A percentile compares a stretch with the other conserved stretches of the same genome.
Conservation (phyloP, 2,329 filamentous ascomycete species). For the Aspergillus brunneoviolaceus region DNA sequence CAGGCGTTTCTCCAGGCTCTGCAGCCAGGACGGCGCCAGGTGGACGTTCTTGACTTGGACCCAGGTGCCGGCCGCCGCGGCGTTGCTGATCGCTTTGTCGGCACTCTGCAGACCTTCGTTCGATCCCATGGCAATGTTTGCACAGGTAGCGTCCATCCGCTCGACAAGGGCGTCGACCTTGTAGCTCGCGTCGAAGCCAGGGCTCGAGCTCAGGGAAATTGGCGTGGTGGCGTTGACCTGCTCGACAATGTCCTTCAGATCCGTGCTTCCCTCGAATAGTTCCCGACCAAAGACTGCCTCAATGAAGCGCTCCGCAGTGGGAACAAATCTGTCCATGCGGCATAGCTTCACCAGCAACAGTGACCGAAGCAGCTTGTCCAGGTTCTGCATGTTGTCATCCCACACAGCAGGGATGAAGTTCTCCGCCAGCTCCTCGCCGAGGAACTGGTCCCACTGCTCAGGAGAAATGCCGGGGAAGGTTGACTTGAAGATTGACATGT, state of each 20-base stretch:
- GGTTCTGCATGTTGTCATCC: constrained; percentile 61
- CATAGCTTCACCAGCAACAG: constrained; percentile 90
- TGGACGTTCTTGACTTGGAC: constrained; percentile 99
- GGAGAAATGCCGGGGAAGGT: constrained; percentile 62
- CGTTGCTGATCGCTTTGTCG: constrained; percentile 91
- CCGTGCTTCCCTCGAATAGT: constrained; percentile 79
- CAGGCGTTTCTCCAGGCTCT: constrained; percentile 95
- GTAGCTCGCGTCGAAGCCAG: constrained; percentile 97
- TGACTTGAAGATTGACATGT: constrained; percentile 71
- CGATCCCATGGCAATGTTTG: constrained; percentile 98
- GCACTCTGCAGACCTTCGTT: constrained; percentile 89
- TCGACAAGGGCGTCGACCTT: constrained; percentile 96
- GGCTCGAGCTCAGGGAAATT: constrained; percentile 88
- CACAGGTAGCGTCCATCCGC: constrained; percentile 75
- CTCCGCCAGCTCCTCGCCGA: constrained; percentile 82
- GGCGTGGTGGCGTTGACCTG: constrained; percentile 82
- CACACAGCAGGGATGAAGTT: constrained; percentile 76
- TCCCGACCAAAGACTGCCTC: constrained; percentile 78
- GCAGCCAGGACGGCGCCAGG: constrained; percentile 90
- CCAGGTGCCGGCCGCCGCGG: constrained; percentile 89
- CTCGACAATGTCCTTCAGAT: constrained; percentile 79
- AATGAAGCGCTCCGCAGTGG: constrained; percentile 88
- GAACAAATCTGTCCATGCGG: constrained; percentile 92
- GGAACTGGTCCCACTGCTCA: constrained; percentile 76
- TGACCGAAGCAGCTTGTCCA: constrained; percentile 77